Evolutionary conservation across 805 yeast species (phyloP), one percentile per base, ranked within the genome.

Genomic region (Pichia eremophila): DNA sequence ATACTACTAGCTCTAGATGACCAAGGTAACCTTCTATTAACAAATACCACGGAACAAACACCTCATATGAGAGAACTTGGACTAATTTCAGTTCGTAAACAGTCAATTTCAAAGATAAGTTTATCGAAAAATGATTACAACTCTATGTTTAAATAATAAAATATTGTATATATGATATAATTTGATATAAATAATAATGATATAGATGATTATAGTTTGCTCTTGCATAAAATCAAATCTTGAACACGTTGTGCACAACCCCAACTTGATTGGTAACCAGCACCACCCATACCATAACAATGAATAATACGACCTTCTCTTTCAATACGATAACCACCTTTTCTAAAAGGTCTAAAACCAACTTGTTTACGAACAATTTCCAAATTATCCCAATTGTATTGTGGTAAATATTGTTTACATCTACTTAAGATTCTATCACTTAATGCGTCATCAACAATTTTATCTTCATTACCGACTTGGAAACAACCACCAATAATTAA

Each of bases 341-440:
- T 57, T 55, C 89, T 68, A 2, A 72, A 83, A 1, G 90, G 90
- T 60, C 90, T 72, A 47, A 81, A 72, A 0, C 87, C 91, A 25
- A 80, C 83, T 55, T 78, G 78, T 40, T 71, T 61, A 43, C 72
- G 68, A 22, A 70, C 67, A 10, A 79, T 65, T 41, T 75, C 79
- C 38, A 79, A 66, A n/a, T 57, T 51, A 0, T 58, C 52, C 51
- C 65, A 66, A 18, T 64, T 52, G 39, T 70, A 57, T 41, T 68
- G 67, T 40, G 68, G 81, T 11, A 67, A 62, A 51, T 61, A 70
- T 47, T 60, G 61, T 34, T 57, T 51, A 2, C 83, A 81, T 35
- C 77, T 62, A 14, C 56, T 63, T 18, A 74, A 50, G 4, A 79
- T 73, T 43, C 85, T 65, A 45, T 70, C 55, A 1, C 77, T 69